Conservation (phyloP, 2,329 filamentous ascomycete species). For the Curvularia hawaiiensis region DNA sequence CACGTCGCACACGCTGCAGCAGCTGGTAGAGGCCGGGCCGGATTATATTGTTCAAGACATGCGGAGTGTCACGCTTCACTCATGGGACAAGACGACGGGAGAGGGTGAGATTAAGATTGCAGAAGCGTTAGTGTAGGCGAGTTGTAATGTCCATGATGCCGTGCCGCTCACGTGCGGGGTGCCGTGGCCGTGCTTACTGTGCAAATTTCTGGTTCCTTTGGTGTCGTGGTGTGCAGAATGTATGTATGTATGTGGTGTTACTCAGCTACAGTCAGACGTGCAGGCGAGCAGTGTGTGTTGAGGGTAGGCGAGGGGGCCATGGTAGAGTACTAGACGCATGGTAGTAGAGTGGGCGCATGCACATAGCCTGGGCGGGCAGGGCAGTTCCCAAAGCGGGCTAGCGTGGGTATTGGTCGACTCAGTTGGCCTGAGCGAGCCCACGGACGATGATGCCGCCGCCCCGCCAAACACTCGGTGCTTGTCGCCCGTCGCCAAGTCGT, state of each 20-base stretch:
- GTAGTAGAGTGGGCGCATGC: too few species aligned
- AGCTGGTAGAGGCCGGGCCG: constrained; percentile 76
- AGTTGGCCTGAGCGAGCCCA: too few species aligned
- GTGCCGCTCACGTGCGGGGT: neutral
- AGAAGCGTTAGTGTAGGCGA: constrained; percentile 57
- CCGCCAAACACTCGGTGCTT: neutral
- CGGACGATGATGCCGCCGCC: neutral
- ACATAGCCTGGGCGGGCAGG: too few species aligned
- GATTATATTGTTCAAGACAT: constrained; percentile 88
- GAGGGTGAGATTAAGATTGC: constrained; percentile 70
- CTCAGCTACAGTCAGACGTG: constrained; percentile 25
- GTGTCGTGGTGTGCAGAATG: neutral
- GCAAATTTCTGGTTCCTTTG: neutral
- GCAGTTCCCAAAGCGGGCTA: too few species aligned
- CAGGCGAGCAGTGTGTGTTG: neutral
- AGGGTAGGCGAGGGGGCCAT: too few species aligned
- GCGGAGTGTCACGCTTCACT: constrained; percentile 69
- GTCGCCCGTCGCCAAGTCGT: neutral
- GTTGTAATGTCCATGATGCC: constrained; percentile 8
- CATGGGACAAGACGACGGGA: constrained; percentile 61
- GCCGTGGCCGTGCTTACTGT: constrained; percentile 7
- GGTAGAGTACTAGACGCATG: too few species aligned
- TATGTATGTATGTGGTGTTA: constrained; percentile 4
- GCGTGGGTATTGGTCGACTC: too few species aligned
- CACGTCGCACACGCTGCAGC: constrained; percentile 78